Base-by-base conservation (phyloP, 371 early-diverging fungal genomes). In the Apophysomyces variabilis region DNA sequence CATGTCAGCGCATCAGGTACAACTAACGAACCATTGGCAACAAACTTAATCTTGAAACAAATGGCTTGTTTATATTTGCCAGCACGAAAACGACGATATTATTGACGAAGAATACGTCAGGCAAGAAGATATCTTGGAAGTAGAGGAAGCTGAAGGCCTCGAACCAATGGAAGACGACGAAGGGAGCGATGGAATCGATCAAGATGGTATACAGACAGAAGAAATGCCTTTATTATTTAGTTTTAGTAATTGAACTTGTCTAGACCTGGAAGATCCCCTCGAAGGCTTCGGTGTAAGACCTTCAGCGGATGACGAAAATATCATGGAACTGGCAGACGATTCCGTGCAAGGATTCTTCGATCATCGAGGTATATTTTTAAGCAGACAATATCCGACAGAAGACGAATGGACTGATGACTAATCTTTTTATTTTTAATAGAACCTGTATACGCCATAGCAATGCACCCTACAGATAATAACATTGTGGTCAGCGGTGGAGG, bases 311-410 rank as follows among this genome's bases (percentile, higher is more conserved):
- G 87, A 85, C 46, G 86, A 86, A 26, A 81, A 82, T 21, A 82
- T 87, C 71, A 66, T 88, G 58, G 89, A 90, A 58, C 71, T 95
- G 18, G 89, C 85, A 36, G 96, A 96, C 71, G 96, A 98, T 71
- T 94, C 95, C 7, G 87, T 95, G 0, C 95, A 94, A 78, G 97
- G 95, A 7, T 97, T 97, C 77, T 95, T 96, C 66, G 87, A 84
- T 26, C 97, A 97, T 76, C 87, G 89, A 76, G 88, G 93, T 92
- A 83, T 60, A 21, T 36, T 13, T 47, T 7, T 12, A 46, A 3
- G 6, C 36, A n/a, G 36, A 61, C 41, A 14, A 5, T 41, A 41
- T 13, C 5, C 46, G 21, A n/a, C 13, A 5, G 9, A n/a, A 35
- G 37, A 12, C 13, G n/a, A 41, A 3, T 16, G 39, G 43, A 7